Base-by-base conservation (phyloP, 225 moss, liverwort and hornwort genomes). In the Pseudoscleropodium purum region DNA sequence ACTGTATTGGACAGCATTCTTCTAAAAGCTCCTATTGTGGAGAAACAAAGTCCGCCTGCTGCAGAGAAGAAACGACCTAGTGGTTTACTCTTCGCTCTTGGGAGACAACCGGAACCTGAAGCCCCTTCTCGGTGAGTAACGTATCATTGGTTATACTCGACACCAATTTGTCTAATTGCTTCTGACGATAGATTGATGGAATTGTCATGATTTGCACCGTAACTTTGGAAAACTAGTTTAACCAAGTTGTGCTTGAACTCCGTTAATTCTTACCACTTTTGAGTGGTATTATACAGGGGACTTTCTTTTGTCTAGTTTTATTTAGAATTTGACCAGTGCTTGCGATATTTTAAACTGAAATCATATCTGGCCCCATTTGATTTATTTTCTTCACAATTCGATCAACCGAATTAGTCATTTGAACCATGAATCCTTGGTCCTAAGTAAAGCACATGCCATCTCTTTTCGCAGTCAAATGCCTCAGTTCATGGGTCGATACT, bases 31-130 rank as follows among this genome's bases (percentile, higher is more conserved):
- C 91, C 92, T 85, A 62, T 82, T 56, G 25, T 69, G 77, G 84
- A 85, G 75, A 93, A 88, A 37, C 83, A 78, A 60, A 90, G 77
- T 60, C 85, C 90, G 31, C 89, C 59, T 57, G 57, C 88, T 79
- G 72, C 83, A 76, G 93, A 92, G 37, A 96, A 93, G 84, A 89
- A 86, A 72, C 95, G 99, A 89, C 96, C 92, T 23, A 97, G 97
- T 61, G 97, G 97, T 75, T 91, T 99, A 85, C 93, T 98, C 88
- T 97, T 99, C 84, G 99, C 99, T 59, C 87, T 99, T 87, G 99
- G 99, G 87, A 93, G 92, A 85, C 86, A 62, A 84, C 86, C 92
- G 47, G 91, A 92, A 87, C 86, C 89, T 73, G 88, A 88, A 83
- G 77, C 72, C n/a, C 75, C 91, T 91, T 88, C 92, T 90, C 88